Evolutionary conservation across 495 filamentous ascomycete genomes (phyloP), one percentile per base, ranked within the genome.

Genomic region (Aspergillus sclerotiicarbonarius): DNA sequence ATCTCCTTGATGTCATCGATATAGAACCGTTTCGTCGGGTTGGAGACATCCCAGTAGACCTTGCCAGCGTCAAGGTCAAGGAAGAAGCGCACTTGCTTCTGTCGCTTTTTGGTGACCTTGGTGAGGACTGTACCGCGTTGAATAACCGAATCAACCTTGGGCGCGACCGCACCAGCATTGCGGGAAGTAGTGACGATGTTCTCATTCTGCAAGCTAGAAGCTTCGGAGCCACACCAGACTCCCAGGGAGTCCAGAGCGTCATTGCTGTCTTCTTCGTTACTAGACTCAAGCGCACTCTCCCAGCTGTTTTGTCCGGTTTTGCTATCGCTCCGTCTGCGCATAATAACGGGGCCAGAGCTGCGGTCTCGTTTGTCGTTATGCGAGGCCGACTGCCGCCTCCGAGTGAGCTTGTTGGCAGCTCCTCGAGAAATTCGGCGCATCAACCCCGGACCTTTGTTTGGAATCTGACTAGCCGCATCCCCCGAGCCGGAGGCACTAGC

Each of bases 1-100:
- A 98, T 90, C 59, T 96, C 90, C 62, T 87, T 87, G 64, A 98
- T 92, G 66, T 98, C 91, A 61, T 98, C 94, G 56, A 98, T 87
- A 67, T 95, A 95, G 62, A 98, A 89, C 16, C 82, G 83, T 60
- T 96, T 97, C 1, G 85, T 81, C 0, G 87, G 83, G 51, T 89
- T 89, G 4, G 82, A 85, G 15, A 83, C 82, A 71, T 95, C 87
- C 94, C 94, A 98, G 32, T 79, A 86, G 33, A 98, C 89, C 69
- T 90, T 94, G 47, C 87, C 91, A 6, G 88, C 81, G 51, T 90
- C 87, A 19, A 87, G 79, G 64, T 98, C 90, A 1, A 97, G 80
- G 31, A 85, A 81, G 60, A 98, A 88, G 31, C 75, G 85, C 43
- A 96, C 78, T 51, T 84, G 80, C 66, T 90, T 91, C 43, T 75